Evolutionary conservation across 2,329 filamentous ascomycete species (phyloP), one percentile per base, ranked within the genome.

Genomic region (Nemania abortiva): DNA sequence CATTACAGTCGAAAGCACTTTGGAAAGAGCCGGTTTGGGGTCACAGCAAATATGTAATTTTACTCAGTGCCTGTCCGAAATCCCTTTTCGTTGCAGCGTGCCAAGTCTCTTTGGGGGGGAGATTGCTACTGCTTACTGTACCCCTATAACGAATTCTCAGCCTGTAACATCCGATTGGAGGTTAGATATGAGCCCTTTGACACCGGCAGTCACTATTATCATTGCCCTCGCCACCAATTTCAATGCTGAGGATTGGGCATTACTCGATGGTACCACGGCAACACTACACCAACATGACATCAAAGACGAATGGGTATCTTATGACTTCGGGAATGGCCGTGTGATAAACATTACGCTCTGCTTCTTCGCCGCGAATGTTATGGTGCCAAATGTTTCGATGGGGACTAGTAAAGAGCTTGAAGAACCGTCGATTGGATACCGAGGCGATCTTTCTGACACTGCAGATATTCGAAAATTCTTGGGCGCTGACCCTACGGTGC

Each of bases 311-410:
- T 63, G 50, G 61, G 6, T 6, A 31, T n/a, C 22, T 24, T 63
- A 34, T 34, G n/a, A 63, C 18, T 49, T 63, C 24, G 37, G 61
- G 10, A 34, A 27, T 18, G 39, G 20, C 6, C n/a, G 27, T 24
- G 13, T 58, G 18, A 42, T 65, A 6, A 65, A 65, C 39, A 9
- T n/a, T 4, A 31, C 63, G 6, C 11, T 65, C 24, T 65, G 63
- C 22, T 65, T 39, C 42, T 52, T 22, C 18, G 27, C 42, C 6
- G 6, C 9, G 3, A 65, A 59, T 31, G 18, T 52, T 27, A 65
- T 65, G 63, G 39, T 65, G 1, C 59, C 63, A n/a, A 65, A 59
- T 24, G 54, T 65, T 20, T 50, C 53, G n/a, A 65, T 52, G 54
- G 18, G 20, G 4, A 65, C 42, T 27, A 53, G 18, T 10, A 27